phyloP scores from a whole-genome alignment of 2,329 filamentous ascomycete species.

The Penicillium sp. region DNA sequence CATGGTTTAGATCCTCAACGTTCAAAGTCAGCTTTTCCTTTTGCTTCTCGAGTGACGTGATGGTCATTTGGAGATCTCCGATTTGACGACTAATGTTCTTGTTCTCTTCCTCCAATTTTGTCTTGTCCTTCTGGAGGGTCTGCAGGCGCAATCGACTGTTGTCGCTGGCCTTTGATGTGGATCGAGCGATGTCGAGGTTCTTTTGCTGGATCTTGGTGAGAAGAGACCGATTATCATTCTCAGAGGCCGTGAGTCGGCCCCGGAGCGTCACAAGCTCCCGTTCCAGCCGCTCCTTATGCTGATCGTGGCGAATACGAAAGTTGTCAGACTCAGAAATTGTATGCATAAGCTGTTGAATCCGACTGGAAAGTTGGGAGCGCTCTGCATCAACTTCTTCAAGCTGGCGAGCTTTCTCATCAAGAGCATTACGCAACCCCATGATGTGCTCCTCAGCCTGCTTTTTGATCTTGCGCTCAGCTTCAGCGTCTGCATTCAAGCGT shows the following conservation, averaged over 20 bases:
- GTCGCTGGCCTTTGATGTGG: constrained; percentile 81
- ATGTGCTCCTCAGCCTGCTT: constrained; percentile 79
- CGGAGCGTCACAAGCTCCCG: constrained; percentile 88
- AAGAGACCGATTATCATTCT: constrained; percentile 94
- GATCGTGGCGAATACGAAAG: constrained; percentile 86
- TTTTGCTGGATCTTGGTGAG: constrained; percentile 98
- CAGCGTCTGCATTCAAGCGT: constrained; percentile 76
- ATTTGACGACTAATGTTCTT: constrained; percentile 78
- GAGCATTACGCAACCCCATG: constrained; percentile 71
- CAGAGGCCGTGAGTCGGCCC: constrained; percentile 82
- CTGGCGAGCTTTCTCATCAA: constrained; percentile 75
- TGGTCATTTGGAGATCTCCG: constrained; percentile 77
- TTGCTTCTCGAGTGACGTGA: constrained; percentile 87
- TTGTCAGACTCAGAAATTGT: constrained; percentile 86
- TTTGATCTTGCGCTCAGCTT: constrained; percentile 76
- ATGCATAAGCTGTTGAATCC: constrained; percentile 83
- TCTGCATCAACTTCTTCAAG: constrained; percentile 79
- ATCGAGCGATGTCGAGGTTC: constrained; percentile 90
- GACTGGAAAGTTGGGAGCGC: constrained; percentile 69
- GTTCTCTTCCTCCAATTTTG: constrained; percentile 78
- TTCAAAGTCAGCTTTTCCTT: constrained; percentile 87
- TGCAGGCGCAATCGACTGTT: constrained; percentile 74
- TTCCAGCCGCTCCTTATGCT: constrained; percentile 90
- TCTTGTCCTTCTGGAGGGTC: constrained; percentile 79
- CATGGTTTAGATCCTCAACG: constrained; percentile 89